A percentile compares a stretch with the other conserved stretches of the same genome.
phyloP scores from a whole-genome alignment of 2,329 filamentous ascomycete genomes.

The Aspergillus intermedius region DNA sequence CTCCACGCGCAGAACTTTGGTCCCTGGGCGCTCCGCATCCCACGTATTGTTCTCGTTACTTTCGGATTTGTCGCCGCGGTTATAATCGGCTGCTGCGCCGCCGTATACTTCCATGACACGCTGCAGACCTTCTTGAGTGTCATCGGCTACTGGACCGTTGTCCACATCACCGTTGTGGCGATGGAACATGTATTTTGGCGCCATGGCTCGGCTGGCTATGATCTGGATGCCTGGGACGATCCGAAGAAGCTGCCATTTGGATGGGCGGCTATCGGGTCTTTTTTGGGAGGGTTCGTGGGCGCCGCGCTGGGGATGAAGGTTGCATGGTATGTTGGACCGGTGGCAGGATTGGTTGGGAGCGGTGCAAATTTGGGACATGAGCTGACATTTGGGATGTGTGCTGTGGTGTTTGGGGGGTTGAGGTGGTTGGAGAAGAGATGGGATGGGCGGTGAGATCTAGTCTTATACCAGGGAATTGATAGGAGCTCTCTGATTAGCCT shows the following conservation, averaged over 20 bases:
- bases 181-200: conserved; percentile 33
- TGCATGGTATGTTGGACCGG: conserved; percentile 27
- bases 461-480: not conserved
- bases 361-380: conserved; percentile 33
- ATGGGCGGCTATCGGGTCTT: conserved; percentile 28
- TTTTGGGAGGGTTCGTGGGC: conserved; percentile 26
- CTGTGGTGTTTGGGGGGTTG: conserved; percentile 22
- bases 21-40: conserved; percentile 27
- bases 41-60: conserved; percentile 27
- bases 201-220: conserved; percentile 25
- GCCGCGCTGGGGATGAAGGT: conserved; percentile 31
- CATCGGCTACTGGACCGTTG: conserved; percentile 46
- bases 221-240: conserved; percentile 29
- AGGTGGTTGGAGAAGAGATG: conserved; percentile 24
- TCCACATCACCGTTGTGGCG: conserved; percentile 28
- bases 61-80: conserved; percentile 28
- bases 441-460: conserved; percentile 12
- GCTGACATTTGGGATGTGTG: conserved; percentile 27
- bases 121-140: conserved; percentile 43
- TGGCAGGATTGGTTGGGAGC: conserved; percentile 25
- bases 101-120: conserved; percentile 26
- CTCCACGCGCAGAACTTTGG: conserved; percentile 31
- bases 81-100: conserved; percentile 28
- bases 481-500: not conserved
- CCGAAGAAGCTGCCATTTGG: conserved; percentile 24